Evolutionary conservation across 1,139 yeast species (phyloP).

Genomic region (Hyphopichia burtonii): DNA sequence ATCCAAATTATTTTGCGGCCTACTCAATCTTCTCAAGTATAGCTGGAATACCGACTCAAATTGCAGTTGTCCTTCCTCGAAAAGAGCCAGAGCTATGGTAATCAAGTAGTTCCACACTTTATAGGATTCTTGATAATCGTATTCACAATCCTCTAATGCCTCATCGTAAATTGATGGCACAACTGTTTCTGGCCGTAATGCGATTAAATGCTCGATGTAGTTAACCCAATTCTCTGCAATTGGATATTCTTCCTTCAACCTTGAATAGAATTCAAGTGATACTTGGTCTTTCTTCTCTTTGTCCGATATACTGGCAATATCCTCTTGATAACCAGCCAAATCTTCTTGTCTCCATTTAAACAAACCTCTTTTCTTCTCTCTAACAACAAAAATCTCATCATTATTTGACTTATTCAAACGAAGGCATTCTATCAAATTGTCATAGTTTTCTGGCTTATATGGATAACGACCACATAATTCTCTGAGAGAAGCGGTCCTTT

Average conservation of each 20-base stretch:
- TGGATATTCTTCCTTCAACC: slow-evolving; percentile 17
- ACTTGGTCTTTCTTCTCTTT: slow-evolving; percentile 6
- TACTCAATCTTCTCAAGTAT: slow-evolving; percentile 33
- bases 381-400: slow-evolving; percentile 13
- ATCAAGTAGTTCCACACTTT: slow-evolving; percentile 34
- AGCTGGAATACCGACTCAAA: slow-evolving; percentile 40
- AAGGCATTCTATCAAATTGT: slow-evolving; percentile 17
- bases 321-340: slow-evolving; percentile 25
- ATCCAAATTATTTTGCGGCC: slow-evolving; percentile 44
- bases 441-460: slow-evolving; percentile 15
- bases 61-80: slow-evolving; percentile 41
- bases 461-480: slow-evolving; percentile 12
- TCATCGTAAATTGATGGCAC: slow-evolving; percentile 1
- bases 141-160: slow-evolving; percentile 27
- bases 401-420: slow-evolving; percentile 8
- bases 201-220: slow-evolving; percentile 1
- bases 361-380: slow-evolving; percentile 18
- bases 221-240: slow-evolving; percentile 18
- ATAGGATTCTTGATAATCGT: slow-evolving; percentile 35
- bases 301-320: slow-evolving; percentile 16
- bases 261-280: slow-evolving; percentile 18
- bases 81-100: slow-evolving; percentile 28
- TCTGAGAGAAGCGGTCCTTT: slow-evolving; percentile 3
- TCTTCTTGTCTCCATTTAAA: slow-evolving; percentile 22
- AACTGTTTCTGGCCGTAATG: not conserved